A percentile compares a stretch with the other conserved stretches of the same genome.
Evolutionary conservation across 106 monocot genomes (phyloP).

Genomic region (Amphibolis antarctica): DNA sequence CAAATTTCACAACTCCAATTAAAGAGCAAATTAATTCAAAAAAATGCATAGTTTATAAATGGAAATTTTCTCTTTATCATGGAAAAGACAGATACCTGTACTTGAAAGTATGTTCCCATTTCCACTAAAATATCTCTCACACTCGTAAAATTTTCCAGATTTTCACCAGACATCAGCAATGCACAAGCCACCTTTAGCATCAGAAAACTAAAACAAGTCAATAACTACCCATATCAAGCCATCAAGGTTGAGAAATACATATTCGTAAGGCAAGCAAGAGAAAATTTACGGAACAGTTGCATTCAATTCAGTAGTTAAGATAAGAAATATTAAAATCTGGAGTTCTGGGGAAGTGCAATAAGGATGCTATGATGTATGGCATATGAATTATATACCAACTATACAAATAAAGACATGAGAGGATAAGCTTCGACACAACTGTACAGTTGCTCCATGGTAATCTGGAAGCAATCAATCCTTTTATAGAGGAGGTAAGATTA

Average conservation of each 20-base stretch:
- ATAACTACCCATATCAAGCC: neutral
- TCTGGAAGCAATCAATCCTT: too few species aligned
- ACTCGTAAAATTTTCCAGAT: conserved; percentile 49
- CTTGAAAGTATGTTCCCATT: conserved; percentile 98
- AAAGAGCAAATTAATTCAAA: neutral
- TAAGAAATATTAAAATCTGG: too few species aligned
- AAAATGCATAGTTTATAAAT: neutral
- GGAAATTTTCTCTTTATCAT: conserved; percentile 1
- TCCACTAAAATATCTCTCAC: conserved; percentile 85
- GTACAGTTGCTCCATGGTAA: too few species aligned
- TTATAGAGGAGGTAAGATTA: too few species aligned
- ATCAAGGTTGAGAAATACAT: neutral
- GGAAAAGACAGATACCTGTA: conserved; percentile 44
- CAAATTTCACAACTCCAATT: neutral
- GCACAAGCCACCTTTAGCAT: conserved; percentile 82
- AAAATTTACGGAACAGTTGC: too few species aligned
- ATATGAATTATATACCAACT: too few species aligned
- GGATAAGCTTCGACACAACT: too few species aligned
- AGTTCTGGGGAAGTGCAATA: too few species aligned
- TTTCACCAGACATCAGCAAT: conserved; percentile 75
- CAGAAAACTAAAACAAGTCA: neutral
- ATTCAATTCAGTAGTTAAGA: too few species aligned
- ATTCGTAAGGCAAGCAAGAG: neutral
- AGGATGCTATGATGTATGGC: too few species aligned
- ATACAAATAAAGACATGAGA: too few species aligned